These are phyloP conservation scores for Pythium vanterpoolii DNA, from an alignment of 352 stramenopile genomes.

Conservation along the genomic window DNA sequence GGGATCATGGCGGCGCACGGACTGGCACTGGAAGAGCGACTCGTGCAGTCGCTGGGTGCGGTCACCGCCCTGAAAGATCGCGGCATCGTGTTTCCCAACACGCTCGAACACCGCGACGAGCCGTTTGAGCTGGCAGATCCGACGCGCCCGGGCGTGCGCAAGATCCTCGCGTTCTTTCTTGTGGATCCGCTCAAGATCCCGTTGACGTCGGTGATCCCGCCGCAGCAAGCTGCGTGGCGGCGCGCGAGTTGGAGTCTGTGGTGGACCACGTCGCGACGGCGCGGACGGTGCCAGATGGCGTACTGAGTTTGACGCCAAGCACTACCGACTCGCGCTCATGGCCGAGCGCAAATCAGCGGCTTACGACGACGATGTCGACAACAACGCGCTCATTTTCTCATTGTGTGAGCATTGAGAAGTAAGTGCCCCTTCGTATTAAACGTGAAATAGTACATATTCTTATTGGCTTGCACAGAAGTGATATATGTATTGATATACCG, in stretches of 20 bases:
- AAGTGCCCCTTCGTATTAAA: no score
- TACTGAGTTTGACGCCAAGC: slow-evolving; percentile 19
- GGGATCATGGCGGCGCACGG: background rate
- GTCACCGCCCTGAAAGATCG: slow-evolving; percentile 18
- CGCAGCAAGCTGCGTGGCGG: slow-evolving; percentile 29
- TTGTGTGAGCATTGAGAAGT: slow-evolving; percentile 29
- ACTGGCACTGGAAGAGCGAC: slow-evolving; percentile 1
- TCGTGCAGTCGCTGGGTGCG: slow-evolving; percentile 17
- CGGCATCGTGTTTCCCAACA: slow-evolving; percentile 14
- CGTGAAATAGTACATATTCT: no score
- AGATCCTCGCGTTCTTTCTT: slow-evolving; percentile 43
- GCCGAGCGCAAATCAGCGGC: slow-evolving; percentile 8
- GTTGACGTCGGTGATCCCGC: slow-evolving; percentile 27
- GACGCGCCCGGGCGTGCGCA: slow-evolving; percentile 21
- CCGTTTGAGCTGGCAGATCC: background rate
- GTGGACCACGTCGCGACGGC: background rate
- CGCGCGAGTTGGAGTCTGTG: background rate
- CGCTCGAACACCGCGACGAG: background rate
- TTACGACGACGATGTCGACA: slow-evolving; percentile 13
- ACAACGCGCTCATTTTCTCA: slow-evolving; percentile 18
- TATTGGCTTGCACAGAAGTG: no score
- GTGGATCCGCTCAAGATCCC: slow-evolving; percentile 32
- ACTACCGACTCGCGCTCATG: slow-evolving; percentile 24
- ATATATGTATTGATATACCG: background rate
- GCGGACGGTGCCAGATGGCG: slow-evolving; percentile 7